Evolutionary conservation across 108 stramenopile genomes (phyloP), one percentile per base, ranked within the genome.

Genomic region (Asterionellopsis glacialis): DNA sequence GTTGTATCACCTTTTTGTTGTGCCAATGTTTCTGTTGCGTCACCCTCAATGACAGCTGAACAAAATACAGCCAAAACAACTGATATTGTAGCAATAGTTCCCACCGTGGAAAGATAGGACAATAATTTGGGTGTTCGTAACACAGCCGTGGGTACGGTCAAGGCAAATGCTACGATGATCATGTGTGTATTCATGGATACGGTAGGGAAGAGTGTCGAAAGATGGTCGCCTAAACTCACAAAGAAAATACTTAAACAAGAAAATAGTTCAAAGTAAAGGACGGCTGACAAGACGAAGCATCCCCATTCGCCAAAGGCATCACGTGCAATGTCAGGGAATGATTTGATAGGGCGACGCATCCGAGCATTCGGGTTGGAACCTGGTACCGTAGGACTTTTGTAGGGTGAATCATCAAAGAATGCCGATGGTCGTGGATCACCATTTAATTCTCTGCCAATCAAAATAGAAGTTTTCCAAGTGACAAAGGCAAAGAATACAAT

Each of bases 191-290:
- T 41, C 43, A 59, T 59, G 9, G 83, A 70, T 19, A 83, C 48
- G 11, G n/a, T 42, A 11, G 88, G 88, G 41, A 89, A 83, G 15
- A 90, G 55, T 0, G 64, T 69, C 53, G 78, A 69, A 40, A 90
- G 52, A 62, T 90, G 89, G 65, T 87, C 83, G 12, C 80, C 84
- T 45, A 86, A 58, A n/a, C 81, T 80, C 9, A 86, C 83, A 21
- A 90, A 75, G 56, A 90, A 90, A 50, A 90, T 90, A 43, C 79
- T 64, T 23, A 90, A 52, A 64, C 89, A 87, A 24, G 85, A 87
- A 61, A 90, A 87, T 22, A 90, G 70, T 68, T 90, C 89, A 61
- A 90, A 90, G 69, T 90, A 90, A 13, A 90, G 47, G 21, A 87
- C 73, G 21, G 68, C 41, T 3, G 81, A 82, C 23, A 90, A 67